Evolutionary conservation across 331 rosid genomes (phyloP).

Genomic region (Malus hybrid): DNA sequence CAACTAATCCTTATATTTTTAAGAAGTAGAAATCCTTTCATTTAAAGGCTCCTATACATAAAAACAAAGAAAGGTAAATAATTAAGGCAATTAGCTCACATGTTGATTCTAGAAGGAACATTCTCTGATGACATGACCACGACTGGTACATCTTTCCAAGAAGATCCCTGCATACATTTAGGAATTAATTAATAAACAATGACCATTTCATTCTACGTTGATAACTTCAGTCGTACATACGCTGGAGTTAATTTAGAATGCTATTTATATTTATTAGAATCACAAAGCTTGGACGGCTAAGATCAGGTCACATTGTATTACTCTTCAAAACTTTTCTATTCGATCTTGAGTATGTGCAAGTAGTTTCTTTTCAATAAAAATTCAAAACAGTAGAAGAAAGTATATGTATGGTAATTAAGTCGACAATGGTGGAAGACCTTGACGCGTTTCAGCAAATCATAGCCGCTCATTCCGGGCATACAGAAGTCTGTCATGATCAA

Average conservation of each 20-base stretch:
- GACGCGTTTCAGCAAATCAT: slow-evolving; percentile 87
- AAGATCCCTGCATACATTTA: slow-evolving; percentile 55
- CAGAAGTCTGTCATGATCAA: slow-evolving; percentile 98
- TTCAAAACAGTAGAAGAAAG: background rate
- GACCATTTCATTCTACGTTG: no score
- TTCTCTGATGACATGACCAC: slow-evolving; percentile 97
- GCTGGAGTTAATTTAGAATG: no score
- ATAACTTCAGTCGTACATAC: no score
- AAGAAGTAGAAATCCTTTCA: no score
- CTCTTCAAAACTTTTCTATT: background rate
- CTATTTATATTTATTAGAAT: background rate
- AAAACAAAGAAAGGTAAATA: background rate
- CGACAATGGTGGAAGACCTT: slow-evolving; percentile 39
- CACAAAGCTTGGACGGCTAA: background rate
- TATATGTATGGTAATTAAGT: background rate
- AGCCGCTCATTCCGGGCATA: slow-evolving; percentile 99
- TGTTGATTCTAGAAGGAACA: slow-evolving; percentile 84
- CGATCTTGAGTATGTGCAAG: background rate
- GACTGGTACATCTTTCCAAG: slow-evolving; percentile 92
- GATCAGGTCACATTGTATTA: background rate
- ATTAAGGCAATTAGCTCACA: slow-evolving; percentile 24
- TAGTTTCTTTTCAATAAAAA: background rate
- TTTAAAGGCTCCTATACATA: no score
- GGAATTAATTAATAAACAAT: no score
- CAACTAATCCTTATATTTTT: no score